phyloP scores from a whole-genome alignment of 2,329 filamentous ascomycete genomes.

The Fusarium humuli region DNA sequence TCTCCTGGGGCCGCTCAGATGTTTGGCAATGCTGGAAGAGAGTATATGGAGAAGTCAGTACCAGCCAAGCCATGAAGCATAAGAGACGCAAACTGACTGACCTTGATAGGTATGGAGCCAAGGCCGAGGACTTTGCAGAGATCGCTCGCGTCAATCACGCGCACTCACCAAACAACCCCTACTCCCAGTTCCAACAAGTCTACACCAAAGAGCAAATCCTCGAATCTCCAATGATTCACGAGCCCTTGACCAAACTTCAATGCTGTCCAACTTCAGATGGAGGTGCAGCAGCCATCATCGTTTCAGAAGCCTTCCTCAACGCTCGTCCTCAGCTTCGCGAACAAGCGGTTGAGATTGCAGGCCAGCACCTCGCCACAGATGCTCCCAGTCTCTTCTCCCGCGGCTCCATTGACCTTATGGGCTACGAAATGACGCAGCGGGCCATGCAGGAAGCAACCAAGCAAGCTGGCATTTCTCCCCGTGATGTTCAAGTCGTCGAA shows the following conservation, averaged over 20 bases:
- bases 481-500: slow-evolving; percentile 87
- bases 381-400: slow-evolving; percentile 80
- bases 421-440: slow-evolving; percentile 82
- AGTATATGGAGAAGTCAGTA: slow-evolving; percentile 91
- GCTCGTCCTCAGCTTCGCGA: slow-evolving; percentile 82
- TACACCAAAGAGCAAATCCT: slow-evolving; percentile 89
- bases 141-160: slow-evolving; percentile 93
- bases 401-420: slow-evolving; percentile 88
- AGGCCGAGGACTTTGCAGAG: slow-evolving; percentile 88
- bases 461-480: slow-evolving; percentile 74
- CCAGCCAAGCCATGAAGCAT: neutral
- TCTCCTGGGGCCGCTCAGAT: slow-evolving; percentile 90
- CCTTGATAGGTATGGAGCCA: slow-evolving; percentile 79
- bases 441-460: slow-evolving; percentile 77
- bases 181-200: slow-evolving; percentile 96
- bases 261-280: slow-evolving; percentile 98
- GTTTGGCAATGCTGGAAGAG: slow-evolving; percentile 92
- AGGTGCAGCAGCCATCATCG: slow-evolving; percentile 86
- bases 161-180: slow-evolving; percentile 92
- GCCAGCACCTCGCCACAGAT: slow-evolving; percentile 89
- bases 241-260: slow-evolving; percentile 95
- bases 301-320: slow-evolving; percentile 89
- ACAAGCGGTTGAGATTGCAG: slow-evolving; percentile 89
- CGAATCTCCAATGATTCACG: slow-evolving; percentile 80
- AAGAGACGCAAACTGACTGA: slow-evolving; percentile 20